Conservation (phyloP, 768 basidiomycete genomes). For the Butyriboletus loyo region DNA sequence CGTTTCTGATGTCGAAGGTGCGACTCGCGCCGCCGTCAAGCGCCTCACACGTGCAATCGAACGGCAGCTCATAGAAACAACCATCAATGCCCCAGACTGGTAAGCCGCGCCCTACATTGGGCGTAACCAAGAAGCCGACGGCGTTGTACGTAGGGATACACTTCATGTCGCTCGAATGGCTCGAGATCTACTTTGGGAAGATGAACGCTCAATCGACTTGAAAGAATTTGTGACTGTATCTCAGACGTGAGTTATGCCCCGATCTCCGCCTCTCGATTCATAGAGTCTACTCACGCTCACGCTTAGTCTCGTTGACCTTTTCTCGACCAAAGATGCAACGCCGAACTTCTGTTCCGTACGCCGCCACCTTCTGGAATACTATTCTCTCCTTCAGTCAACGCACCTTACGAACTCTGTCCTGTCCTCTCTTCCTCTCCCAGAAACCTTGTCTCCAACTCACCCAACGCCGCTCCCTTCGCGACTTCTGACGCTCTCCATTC, state of each 20-base stretch:
- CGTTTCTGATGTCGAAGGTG: slow-evolving; percentile 62
- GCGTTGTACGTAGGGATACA: slow-evolving; percentile 65
- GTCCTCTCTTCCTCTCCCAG: slow-evolving; percentile 79
- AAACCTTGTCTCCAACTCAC: slow-evolving; percentile 73
- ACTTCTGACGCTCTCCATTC: slow-evolving; percentile 70
- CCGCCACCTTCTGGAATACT: slow-evolving; percentile 77
- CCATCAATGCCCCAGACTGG: slow-evolving; percentile 95
- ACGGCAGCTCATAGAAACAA: slow-evolving; percentile 64
- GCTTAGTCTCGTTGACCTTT: slow-evolving; percentile 82
- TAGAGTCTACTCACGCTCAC: slow-evolving; percentile 24
- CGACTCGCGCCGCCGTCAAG: slow-evolving; percentile 79
- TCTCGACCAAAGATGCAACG: slow-evolving; percentile 64
- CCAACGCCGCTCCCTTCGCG: slow-evolving; percentile 77
- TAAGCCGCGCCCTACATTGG: slow-evolving; percentile 38
- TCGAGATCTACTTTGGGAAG: slow-evolving; percentile 88
- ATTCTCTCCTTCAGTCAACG: slow-evolving; percentile 78
- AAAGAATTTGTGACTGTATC: slow-evolving; percentile 81
- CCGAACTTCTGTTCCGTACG: slow-evolving; percentile 60
- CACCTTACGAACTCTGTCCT: slow-evolving; percentile 84
- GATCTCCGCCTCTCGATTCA: slow-evolving; percentile 17
- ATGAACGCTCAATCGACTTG: slow-evolving; percentile 70
- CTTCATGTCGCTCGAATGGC: slow-evolving; percentile 91
- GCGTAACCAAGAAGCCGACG: slow-evolving; percentile 15
- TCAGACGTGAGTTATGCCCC: slow-evolving; percentile 70
- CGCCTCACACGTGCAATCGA: slow-evolving; percentile 76